phyloP scores from a whole-genome alignment of 495 filamentous ascomycete genomes.

The Penicillium waksmanii region DNA sequence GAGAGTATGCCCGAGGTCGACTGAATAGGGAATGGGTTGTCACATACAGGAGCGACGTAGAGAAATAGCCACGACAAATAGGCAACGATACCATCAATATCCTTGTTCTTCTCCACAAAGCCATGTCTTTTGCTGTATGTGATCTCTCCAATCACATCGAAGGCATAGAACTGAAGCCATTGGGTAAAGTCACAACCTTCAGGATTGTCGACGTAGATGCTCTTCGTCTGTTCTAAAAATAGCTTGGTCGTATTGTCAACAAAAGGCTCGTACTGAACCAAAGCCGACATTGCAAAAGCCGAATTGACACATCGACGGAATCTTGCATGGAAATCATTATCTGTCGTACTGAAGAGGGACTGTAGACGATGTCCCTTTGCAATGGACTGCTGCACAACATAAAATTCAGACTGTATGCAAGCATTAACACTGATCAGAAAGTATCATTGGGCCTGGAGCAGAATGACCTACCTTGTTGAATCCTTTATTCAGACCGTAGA shows the following conservation, averaged over 20 bases:
- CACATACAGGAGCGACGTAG: constrained; percentile 44
- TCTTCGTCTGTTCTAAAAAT: constrained; percentile 57
- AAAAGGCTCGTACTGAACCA: constrained; percentile 75
- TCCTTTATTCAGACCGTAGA: constrained; percentile 84
- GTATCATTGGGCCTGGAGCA: not conserved
- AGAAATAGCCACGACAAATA: constrained; percentile 48
- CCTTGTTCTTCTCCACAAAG: constrained; percentile 60
- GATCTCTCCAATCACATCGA: constrained; percentile 71
- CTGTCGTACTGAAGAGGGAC: constrained; percentile 77
- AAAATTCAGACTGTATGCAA: constrained; percentile 64
- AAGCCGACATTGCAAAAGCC: constrained; percentile 73
- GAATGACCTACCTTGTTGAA: constrained; percentile 64
- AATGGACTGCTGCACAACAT: constrained; percentile 67
- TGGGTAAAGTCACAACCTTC: constrained; percentile 62
- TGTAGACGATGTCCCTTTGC: constrained; percentile 65
- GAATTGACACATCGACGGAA: constrained; percentile 70
- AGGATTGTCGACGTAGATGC: constrained; percentile 54
- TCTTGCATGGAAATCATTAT: constrained; percentile 73
- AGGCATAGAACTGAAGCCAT: constrained; percentile 82
- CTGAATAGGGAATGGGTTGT: constrained; percentile 22
- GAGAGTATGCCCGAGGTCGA: not conserved
- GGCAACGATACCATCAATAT: constrained; percentile 56
- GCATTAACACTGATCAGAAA: not conserved
- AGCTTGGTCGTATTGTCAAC: constrained; percentile 40
- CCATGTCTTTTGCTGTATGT: constrained; percentile 68